A percentile compares a stretch with the other conserved stretches of the same genome.
Evolutionary conservation across 2,329 filamentous ascomycete species (phyloP).

Genomic region (Botrytis byssoidea): DNA sequence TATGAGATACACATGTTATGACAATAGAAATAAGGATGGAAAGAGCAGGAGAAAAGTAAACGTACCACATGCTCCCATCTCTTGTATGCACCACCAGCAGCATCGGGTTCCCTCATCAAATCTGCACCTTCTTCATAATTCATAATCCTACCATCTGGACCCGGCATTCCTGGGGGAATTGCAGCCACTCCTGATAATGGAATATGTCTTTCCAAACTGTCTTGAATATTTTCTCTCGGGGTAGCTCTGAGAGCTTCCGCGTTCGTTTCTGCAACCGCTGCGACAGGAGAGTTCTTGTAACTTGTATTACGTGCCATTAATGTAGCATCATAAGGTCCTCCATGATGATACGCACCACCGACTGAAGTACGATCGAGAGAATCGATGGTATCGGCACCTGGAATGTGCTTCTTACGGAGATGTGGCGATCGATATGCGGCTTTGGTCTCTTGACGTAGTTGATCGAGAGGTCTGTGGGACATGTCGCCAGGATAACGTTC

Average conservation of each 20-base stretch:
- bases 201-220: conserved; percentile 69
- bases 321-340: conserved; percentile 85
- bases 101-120: conserved; percentile 71
- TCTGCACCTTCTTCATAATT: conserved; percentile 84
- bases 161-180: conserved; percentile 70
- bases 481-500: conserved; percentile 63
- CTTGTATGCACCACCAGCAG: conserved; percentile 71
- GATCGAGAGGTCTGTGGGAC: conserved; percentile 65
- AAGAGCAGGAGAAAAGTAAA: conserved; percentile 30
- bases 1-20: not conserved
- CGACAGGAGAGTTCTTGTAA: conserved; percentile 65
- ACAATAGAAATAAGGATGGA: not conserved
- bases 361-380: conserved; percentile 65
- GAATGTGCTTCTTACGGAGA: conserved; percentile 63
- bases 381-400: conserved; percentile 77
- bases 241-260: conserved; percentile 77
- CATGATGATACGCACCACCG: conserved; percentile 76
- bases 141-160: conserved; percentile 68
- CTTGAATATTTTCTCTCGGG: conserved; percentile 71
- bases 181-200: conserved; percentile 78
- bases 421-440: conserved; percentile 65
- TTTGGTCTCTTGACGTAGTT: conserved; percentile 61
- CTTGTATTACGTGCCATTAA: conserved; percentile 70
- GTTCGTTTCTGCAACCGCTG: conserved; percentile 72
- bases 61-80: conserved; percentile 72